Base-by-base conservation (phyloP, 805 yeast genomes). In the Candida schatavii region DNA sequence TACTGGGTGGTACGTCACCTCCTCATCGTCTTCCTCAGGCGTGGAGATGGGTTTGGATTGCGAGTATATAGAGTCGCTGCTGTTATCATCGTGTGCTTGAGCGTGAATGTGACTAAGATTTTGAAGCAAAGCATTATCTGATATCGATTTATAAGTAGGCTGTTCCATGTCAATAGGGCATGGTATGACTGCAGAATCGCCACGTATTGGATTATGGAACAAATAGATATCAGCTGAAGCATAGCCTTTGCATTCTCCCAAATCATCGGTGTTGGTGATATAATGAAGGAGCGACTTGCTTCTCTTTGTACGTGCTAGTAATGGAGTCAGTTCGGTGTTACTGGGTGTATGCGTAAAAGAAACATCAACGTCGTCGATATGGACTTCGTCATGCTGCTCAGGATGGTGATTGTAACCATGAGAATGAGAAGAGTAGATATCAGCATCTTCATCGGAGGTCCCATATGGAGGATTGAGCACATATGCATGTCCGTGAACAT, bases 231-330 rank as follows among this genome's bases (percentile, higher is more conserved):
- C 75, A 0, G 75, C 75, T 1, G 73, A 66, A 1, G 73, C 50
- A 44, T 68, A 74, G 1, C 79, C 79, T 55, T 68, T 71, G 53
- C 79, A 74, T 49, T 71, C 75, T 2, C 78, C 79, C 17, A 66
- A 42, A 4, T 45, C 47, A 5, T 50, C 56, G 7, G 45, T 45
- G 34, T 47, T 49, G 2, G 55, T 40, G 28, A 65, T 50, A 39
- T 48, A 57, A 39, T 63, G 69, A 17, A 62, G 35, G 9, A 66
- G 31, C 5, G 62, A 54, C 40, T 60, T 58, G 28, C 46, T 54
- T 7, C 39, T 45, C 22, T 40, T 43, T 20, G 30, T 14, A 14
- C 27, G 18, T 33, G 41, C 25, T 9, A 53, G 30, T 39, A 55
- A 47, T 2, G 59, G 57, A 14, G 52, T 40, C 1, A 40, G 18